Evolutionary conservation across 1,284 basidiomycete species (phyloP), one percentile per base, ranked within the genome.

Genomic region (Vanrija pseudolonga): DNA sequence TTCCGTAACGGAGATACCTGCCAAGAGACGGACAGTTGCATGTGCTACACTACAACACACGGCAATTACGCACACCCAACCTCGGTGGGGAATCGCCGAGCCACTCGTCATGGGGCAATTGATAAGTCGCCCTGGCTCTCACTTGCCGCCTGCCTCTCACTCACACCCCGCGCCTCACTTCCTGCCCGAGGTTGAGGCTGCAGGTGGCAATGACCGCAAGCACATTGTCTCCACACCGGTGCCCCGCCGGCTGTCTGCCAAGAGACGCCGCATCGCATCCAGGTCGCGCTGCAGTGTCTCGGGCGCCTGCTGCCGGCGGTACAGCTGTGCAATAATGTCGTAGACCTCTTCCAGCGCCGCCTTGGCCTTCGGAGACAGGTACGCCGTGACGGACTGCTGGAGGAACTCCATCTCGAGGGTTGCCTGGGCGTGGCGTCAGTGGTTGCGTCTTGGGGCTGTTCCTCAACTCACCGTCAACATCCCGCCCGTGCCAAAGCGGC

Each of bases 381-480:
- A 95, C 57, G 87, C 85, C 26, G 87, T 42, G 39, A 98, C 81
- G 6, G 90, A 94, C 77, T 98, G 95, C 75, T 99, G 94, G 77
- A 98, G 85, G 78, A 98, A 98, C 77, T 98, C 96, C 64, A 98
- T 97, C 77, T 98, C 96, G 26, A 99, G 84, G 3, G 96, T 98
- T 3, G 96, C 95, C 88, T 32, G 26, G n/a, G n/a, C 26, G 11
- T 14, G 8, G 14, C 12, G 32, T 32, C 32, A 32, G 68, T 59
- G 46, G n/a, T n/a, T n/a, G n/a, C n/a, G n/a, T n/a, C n/a, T n/a
- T n/a, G n/a, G n/a, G n/a, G 47, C 91, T 26, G 26, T 26, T 26
- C 7, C 7, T 26, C 26, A 26, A 32, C 32, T 57, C 12, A 32
- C 32, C 4, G 90, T 85, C 32, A 99, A 81, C 96, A 98, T 98